Evolutionary conservation across 2,329 filamentous ascomycete genomes (phyloP).

Genomic region (Fusarium sp.): DNA sequence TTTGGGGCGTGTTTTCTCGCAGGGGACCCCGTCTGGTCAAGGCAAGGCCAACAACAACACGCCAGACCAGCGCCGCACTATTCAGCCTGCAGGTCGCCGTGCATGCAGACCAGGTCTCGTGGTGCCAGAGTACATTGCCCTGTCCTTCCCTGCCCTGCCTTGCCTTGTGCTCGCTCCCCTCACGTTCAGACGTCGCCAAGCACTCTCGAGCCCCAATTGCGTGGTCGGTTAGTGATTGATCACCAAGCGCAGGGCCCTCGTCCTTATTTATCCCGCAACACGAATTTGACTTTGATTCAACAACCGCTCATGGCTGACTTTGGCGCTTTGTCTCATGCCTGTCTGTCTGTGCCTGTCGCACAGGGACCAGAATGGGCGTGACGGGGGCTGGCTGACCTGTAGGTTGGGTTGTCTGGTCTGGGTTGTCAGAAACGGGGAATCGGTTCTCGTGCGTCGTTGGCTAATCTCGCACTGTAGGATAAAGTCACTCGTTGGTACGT

Average conservation of each 20-base stretch:
- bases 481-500: conserved; percentile 29
- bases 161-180: conserved; percentile 19
- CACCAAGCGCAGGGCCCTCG: neutral
- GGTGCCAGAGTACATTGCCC: conserved; percentile 32
- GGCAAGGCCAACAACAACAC: conserved; percentile 23
- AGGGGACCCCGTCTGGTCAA: conserved; percentile 33
- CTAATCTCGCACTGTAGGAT: conserved; percentile 34
- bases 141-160: neutral
- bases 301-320: neutral
- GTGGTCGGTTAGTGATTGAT: neutral
- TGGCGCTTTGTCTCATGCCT: neutral
- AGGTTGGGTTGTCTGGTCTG: conserved; percentile 18
- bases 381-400: conserved; percentile 29
- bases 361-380: conserved; percentile 11
- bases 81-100: conserved; percentile 46
- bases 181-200: neutral
- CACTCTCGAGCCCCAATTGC: neutral
- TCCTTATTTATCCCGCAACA: neutral
- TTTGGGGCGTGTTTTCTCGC: conserved; percentile 36
- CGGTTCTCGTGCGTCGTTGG: conserved; percentile 10
- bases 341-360: conserved; percentile 1
- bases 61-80: conserved; percentile 40
- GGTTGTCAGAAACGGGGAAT: conserved; percentile 24
- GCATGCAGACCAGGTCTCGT: conserved; percentile 49
- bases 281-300: neutral